Conservation (phyloP, 2,329 filamentous ascomycete species). For the Blastomyces silverae region DNA sequence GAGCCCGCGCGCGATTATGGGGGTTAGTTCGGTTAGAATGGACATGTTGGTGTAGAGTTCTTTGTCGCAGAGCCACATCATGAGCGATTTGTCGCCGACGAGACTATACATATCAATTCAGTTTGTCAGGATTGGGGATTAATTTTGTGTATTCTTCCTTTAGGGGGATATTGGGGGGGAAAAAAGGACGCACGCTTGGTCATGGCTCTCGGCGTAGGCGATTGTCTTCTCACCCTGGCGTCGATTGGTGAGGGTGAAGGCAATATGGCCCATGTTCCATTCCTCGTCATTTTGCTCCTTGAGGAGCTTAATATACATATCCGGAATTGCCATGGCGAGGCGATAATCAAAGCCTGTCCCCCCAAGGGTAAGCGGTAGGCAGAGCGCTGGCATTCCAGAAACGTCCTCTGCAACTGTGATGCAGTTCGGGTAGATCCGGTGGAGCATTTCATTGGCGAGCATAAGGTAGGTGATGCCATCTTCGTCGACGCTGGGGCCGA, state of each 20-base stretch:
- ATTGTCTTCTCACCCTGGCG: conserved; percentile 97
- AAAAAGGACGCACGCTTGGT: conserved; percentile 82
- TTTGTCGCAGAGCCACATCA: conserved; percentile 98
- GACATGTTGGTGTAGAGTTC: conserved; percentile 99
- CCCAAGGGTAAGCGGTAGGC: conserved; percentile 73
- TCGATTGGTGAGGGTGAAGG: conserved; percentile 83
- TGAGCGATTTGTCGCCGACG: conserved; percentile 90
- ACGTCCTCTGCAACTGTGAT: conserved; percentile 97
- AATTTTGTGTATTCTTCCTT: no score
- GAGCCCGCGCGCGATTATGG: conserved; percentile 83
- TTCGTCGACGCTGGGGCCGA: conserved; percentile 79
- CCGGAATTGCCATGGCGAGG: conserved; percentile 93
- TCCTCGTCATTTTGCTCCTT: conserved; percentile 87
- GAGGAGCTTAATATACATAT: conserved; percentile 98
- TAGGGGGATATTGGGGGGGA: neutral
- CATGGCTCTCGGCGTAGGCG: conserved; percentile 93
- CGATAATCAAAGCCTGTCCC: conserved; percentile 97
- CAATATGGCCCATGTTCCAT: conserved; percentile 83
- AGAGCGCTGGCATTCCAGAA: conserved; percentile 96
- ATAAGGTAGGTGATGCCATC: conserved; percentile 93
- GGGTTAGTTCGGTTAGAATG: conserved; percentile 69
- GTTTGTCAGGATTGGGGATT: conserved; percentile 20
- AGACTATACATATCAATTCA: conserved; percentile 51
- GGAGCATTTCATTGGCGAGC: conserved; percentile 93
- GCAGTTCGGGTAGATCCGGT: conserved; percentile 74